Conservation (phyloP, 345 rosid genomes). For the Clarkia xantiana region DNA sequence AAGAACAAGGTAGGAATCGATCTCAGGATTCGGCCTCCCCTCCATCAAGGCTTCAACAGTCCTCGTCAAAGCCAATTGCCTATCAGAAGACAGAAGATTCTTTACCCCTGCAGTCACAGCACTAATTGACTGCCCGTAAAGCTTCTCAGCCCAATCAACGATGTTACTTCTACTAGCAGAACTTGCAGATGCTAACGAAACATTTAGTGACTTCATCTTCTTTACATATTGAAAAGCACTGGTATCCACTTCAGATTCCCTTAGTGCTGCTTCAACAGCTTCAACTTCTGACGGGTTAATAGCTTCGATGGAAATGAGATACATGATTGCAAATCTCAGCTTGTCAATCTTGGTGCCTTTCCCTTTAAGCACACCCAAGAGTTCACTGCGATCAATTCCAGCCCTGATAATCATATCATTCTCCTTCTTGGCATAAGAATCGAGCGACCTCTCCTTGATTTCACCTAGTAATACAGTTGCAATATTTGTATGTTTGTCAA, state of each 20-base stretch:
- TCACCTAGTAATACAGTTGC: constrained; percentile 83
- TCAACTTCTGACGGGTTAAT: constrained; percentile 76
- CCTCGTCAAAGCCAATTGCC: constrained; percentile 80
- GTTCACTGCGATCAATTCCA: constrained; percentile 62
- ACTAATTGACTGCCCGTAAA: constrained; percentile 86
- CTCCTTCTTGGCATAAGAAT: constrained; percentile 83
- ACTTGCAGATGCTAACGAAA: constrained; percentile 76
- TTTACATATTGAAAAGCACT: constrained; percentile 91
- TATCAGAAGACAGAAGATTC: constrained; percentile 72
- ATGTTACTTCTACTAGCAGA: constrained; percentile 86
- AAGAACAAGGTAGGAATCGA: constrained; percentile 68
- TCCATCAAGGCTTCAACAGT: constrained; percentile 91
- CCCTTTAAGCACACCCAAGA: constrained; percentile 61
- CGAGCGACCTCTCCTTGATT: constrained; percentile 94
- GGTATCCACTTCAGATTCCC: constrained; percentile 72
- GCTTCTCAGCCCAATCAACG: constrained; percentile 98
- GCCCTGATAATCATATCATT: constrained; percentile 87
- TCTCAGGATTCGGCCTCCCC: constrained; percentile 83
- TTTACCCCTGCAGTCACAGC: constrained; percentile 98
- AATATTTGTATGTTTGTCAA: constrained; percentile 94
- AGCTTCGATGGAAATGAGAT: constrained; percentile 76
- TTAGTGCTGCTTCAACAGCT: constrained; percentile 75
- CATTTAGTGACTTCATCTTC: constrained; percentile 86
- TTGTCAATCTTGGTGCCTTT: constrained; percentile 84
- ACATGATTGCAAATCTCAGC: constrained; percentile 82